Evolutionary conservation across 306 rosid genomes (phyloP), one percentile per base, ranked within the genome.

Genomic region (Dryas alaskensis): DNA sequence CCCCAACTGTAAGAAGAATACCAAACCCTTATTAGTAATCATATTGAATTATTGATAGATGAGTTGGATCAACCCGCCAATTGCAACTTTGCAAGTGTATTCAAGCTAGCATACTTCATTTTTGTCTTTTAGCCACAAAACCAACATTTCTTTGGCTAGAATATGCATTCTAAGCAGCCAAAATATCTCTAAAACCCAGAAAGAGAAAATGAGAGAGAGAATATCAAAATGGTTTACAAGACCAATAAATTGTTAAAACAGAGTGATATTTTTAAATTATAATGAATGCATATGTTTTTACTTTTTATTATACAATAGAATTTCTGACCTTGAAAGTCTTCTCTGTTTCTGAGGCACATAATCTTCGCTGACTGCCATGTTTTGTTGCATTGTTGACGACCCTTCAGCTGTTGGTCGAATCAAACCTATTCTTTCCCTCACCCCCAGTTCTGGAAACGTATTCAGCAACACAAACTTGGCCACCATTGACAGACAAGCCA

Each of bases 381-480:
- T 37, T 16, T 60, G 68, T 46, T 46, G 67, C 48, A 58, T 16
- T 0, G 11, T 50, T 14, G 69, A 10, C 7, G 19, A 17, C 5
- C 50, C 48, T 39, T 72, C 40, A 39, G 37, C 10, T 10, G n/a
- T 14, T n/a, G 65, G 45, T n/a, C 49, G 81, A 58, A 66, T 43
- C 37, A 39, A 65, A 42, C 63, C 53, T 17, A 51, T 50, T 19
- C 4, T 50, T 37, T 59, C 74, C 46, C 66, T 58, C 67, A 75
- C 53, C 4, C 3, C 13, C 0, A 85, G 53, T 10, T 85, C 77
- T 14, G 67, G 80, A 79, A 83, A 69, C 31, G 73, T 53, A 62
- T 76, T 84, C 52, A 88, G 49, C 70, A 88, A 60, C 16, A 76
- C 49, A 77, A 83, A 81, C 85, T 83, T 87, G 40, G 67, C 47